Base-by-base conservation (phyloP, 345 rosid genomes). In the Murraya koenigii region DNA sequence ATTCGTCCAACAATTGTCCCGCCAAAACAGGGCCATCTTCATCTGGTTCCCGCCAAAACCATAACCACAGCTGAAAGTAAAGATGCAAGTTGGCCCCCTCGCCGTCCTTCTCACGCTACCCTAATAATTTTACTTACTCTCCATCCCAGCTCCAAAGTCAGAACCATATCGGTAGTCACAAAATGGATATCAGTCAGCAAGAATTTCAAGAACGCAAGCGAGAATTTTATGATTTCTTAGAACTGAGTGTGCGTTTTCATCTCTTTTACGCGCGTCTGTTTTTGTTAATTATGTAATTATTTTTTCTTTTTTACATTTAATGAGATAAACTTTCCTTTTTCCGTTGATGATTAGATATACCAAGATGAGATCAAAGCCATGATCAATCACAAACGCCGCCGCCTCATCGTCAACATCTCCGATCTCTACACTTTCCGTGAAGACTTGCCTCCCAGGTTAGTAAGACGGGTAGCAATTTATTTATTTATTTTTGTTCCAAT, bases 381-480 rank as follows among this genome's bases (percentile, higher is more conserved):
- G 97, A 90, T 94, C 41, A 90, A 92, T 74, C 90, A 90, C 85
- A 91, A 90, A 82, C 95, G 98, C 67, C 92, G 84, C 84, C 99
- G 99, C 74, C 98, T 96, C 88, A 86, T 96, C 69, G 86, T 96
- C 80, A 87, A 94, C 82, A 85, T 96, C 82, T 91, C 99, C 64
- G 97, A 96, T 82, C 97, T 96, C 32, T 96, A 92, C 78, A 66
- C 90, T 11, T 75, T 85, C 88, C 88, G 88, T 65, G 95, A 75
- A 64, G 71, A 92, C 72, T 84, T 90, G 69, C 91, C 93, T 20
- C 84, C 97, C 25, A 84, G 93, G 97, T 92, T n/a, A 15, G 56
- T 17, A 52, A 52, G 22, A 52, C 56, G 2, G 22, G 56, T 4
- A 52, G 20, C 56, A 52, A 1, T 9, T 47, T 74, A 66, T 68